phyloP scores from a whole-genome alignment of 352 stramenopile species.

The Phytopythium sindhum region DNA sequence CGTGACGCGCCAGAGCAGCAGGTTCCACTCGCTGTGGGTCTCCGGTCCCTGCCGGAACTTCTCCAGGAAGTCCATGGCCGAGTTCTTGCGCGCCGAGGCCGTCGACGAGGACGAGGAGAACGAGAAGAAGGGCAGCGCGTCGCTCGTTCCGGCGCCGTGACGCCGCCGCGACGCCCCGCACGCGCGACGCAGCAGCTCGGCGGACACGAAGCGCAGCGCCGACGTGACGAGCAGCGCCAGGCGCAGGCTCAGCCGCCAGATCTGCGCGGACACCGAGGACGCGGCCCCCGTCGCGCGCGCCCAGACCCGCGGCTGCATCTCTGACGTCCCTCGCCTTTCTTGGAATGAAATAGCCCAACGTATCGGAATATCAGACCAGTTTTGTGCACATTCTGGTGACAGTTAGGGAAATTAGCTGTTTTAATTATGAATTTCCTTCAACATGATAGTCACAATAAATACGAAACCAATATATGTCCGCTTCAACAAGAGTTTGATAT shows the following conservation, averaged over 20 bases:
- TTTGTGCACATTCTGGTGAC: too few species aligned
- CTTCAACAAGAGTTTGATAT: too few species aligned
- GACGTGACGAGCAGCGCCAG: background rate
- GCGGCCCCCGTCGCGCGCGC: too few species aligned
- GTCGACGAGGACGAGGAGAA: background rate
- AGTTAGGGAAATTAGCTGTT: too few species aligned
- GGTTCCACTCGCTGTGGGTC: slow-evolving; percentile 79
- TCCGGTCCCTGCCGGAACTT: slow-evolving; percentile 68
- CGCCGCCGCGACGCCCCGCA: background rate
- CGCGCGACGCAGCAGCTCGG: background rate
- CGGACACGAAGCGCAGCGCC: background rate
- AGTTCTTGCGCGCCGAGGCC: slow-evolving; percentile 11
- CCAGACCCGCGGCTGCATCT: too few species aligned
- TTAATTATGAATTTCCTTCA: too few species aligned
- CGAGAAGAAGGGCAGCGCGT: slow-evolving; percentile 3
- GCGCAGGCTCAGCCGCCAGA: background rate
- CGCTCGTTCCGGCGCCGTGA: background rate
- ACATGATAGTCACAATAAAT: too few species aligned
- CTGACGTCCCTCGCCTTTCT: too few species aligned
- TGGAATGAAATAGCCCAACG: too few species aligned
- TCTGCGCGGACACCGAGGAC: background rate
- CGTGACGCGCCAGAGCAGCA: slow-evolving; percentile 76
- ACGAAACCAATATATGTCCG: too few species aligned
- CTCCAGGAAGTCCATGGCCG: slow-evolving; percentile 60
- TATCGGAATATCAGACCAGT: too few species aligned